Conservation (phyloP, 768 basidiomycete species). For the Phylloporus sp. region DNA sequence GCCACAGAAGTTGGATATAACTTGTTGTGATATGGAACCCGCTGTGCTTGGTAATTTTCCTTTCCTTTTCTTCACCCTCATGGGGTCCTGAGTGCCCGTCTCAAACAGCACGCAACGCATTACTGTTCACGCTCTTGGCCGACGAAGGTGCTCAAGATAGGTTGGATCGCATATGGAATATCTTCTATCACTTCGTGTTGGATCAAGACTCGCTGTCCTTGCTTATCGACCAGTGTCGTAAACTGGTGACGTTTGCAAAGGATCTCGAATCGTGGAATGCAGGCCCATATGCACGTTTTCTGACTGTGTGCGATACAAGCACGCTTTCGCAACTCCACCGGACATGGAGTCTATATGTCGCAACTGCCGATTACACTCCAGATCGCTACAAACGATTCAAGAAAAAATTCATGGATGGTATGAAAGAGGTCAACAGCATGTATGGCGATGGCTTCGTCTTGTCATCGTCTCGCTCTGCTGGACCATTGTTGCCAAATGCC, state of each 20-base stretch:
- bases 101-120: constrained; percentile 26
- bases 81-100: neutral
- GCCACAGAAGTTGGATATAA: constrained; percentile 25
- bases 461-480: constrained; percentile 26
- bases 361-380: constrained; percentile 10
- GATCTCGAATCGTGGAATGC: constrained; percentile 22
- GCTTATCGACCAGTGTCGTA: constrained; percentile 28
- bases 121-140: constrained; percentile 27
- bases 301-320: constrained; percentile 19
- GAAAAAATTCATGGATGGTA: constrained; percentile 18
- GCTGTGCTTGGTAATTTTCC: constrained; percentile 25
- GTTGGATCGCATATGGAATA: constrained; percentile 26
- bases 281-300: constrained; percentile 26
- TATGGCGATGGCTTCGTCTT: neutral
- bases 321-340: constrained; percentile 24
- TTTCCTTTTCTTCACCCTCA: neutral
- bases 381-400: constrained; percentile 11
- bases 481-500: constrained; percentile 19
- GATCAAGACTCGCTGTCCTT: constrained; percentile 22
- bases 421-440: constrained; percentile 9
- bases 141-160: constrained; percentile 17
- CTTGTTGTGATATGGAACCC: constrained; percentile 29
- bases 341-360: constrained; percentile 19
- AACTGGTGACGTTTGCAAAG: constrained; percentile 14
- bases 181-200: constrained; percentile 29